Evolutionary conservation across 345 rosid species (phyloP).

Genomic region (Raphanus sativus): DNA sequence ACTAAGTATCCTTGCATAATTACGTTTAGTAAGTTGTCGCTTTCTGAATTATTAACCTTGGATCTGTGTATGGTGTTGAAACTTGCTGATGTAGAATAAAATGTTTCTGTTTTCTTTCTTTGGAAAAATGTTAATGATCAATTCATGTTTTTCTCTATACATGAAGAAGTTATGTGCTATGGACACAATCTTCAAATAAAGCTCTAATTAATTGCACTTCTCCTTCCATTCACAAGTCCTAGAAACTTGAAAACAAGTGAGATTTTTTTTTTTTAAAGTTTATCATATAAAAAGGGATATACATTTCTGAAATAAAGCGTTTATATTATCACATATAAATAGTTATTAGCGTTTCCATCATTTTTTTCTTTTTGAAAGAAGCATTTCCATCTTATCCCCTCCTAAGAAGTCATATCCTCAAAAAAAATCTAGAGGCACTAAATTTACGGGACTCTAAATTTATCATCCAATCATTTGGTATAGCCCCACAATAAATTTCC

Average conservation of each 20-base stretch:
- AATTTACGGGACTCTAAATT: no score
- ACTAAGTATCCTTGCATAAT: constrained; percentile 13
- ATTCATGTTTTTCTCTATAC: background rate
- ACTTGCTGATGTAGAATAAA: constrained; percentile 3
- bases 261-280: background rate
- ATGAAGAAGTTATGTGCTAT: background rate
- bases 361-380: no score
- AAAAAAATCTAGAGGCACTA: constrained; percentile 47
- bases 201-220: background rate
- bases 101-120: background rate
- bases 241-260: constrained; percentile 1
- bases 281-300: no score
- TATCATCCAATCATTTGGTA: no score
- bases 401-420: background rate
- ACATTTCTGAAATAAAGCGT: no score
- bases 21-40: background rate
- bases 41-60: constrained; percentile 8
- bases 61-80: background rate
- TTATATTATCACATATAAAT: no score
- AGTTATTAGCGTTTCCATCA: no score
- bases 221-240: background rate
- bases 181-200: background rate
- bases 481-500: no score
- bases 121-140: background rate
- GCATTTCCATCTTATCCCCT: no score